Evolutionary conservation across 108 stramenopile genomes (phyloP), one percentile per base, ranked within the genome.

Genomic region (Cyclotella cryptica): DNA sequence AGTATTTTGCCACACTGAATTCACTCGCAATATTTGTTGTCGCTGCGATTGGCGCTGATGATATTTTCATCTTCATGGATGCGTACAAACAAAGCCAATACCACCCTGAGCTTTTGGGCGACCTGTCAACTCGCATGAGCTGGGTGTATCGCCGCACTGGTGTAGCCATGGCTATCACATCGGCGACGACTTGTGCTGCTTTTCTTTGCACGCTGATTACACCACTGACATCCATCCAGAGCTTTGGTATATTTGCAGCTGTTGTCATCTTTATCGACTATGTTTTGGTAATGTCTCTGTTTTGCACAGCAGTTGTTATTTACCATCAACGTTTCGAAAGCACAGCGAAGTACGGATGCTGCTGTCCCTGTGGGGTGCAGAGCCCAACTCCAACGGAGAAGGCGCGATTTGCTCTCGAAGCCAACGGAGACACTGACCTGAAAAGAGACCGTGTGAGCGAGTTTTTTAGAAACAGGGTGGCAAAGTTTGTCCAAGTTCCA

Each of bases 11-110:
- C n/a, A 74, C 81, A 9, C 64, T 88, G 22, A 88, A 88, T 59
- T 39, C 81, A n/a, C 58, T 88, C n/a, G 78, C 76, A 19, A 46
- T 88, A 4, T 88, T 88, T 59, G 79, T 88, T 51, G 87, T 88
- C 30, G 85, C 85, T 15, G 87, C 87, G 11, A 88, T 88, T 46
- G 87, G 87, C 18, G 86, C 84, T 17, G 78, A 75, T 51, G 85
- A 83, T 46, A 86, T 86, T 43, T 86, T 88, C 55, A 83, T 88
- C 55, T 88, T 88, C 60, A 85, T 85, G 79, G 87, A 88, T 75
- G 78, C 87, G 0, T 88, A 88, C 75, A 85, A 84, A 69, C 87
- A 85, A 35, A 61, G 53, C 28, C 66, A 72, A 22, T 73, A 68
- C 41, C 66, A 83, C 47, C 64, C 66, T n/a, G 64, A 79, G 15